phyloP scores from a whole-genome alignment of 208 protist species.

The Kentomonas sorsogonicus region DNA sequence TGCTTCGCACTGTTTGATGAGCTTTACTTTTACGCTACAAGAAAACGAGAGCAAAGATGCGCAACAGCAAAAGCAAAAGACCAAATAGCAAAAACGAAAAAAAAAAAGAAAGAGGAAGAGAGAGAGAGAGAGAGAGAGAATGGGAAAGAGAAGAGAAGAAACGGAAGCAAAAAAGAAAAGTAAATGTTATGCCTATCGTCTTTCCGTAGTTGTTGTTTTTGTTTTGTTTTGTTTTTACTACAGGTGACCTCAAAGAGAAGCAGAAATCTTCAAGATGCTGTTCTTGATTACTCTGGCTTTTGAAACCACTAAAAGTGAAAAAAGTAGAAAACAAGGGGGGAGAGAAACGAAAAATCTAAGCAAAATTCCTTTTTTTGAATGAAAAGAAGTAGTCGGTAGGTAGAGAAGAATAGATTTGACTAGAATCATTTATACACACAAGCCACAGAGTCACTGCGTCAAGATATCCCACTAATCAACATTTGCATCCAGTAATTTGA shows the following conservation, averaged over 20 bases:
- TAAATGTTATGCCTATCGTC: too few species aligned
- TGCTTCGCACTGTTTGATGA: background rate
- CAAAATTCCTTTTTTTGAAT: constrained; percentile 5
- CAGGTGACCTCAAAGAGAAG: background rate
- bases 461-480: too few species aligned
- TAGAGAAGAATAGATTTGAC: too few species aligned
- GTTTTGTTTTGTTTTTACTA: background rate
- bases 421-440: too few species aligned
- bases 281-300: too few species aligned
- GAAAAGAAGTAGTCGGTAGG: too few species aligned
- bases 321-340: constrained; percentile 5
- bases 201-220: too few species aligned
- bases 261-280: too few species aligned
- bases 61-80: background rate
- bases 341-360: background rate
- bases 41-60: constrained; percentile 11
- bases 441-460: too few species aligned
- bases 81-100: constrained; percentile 5
- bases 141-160: background rate
- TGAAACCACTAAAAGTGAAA: background rate
- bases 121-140: constrained; percentile 1
- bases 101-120: constrained; percentile 3
- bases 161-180: constrained; percentile 5
- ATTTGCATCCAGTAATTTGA: too few species aligned
- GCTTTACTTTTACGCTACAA: constrained; percentile 12